Evolutionary conservation across 352 stramenopile species (phyloP), one percentile per base, ranked within the genome.

Genomic region (Thalassiosira hispida): DNA sequence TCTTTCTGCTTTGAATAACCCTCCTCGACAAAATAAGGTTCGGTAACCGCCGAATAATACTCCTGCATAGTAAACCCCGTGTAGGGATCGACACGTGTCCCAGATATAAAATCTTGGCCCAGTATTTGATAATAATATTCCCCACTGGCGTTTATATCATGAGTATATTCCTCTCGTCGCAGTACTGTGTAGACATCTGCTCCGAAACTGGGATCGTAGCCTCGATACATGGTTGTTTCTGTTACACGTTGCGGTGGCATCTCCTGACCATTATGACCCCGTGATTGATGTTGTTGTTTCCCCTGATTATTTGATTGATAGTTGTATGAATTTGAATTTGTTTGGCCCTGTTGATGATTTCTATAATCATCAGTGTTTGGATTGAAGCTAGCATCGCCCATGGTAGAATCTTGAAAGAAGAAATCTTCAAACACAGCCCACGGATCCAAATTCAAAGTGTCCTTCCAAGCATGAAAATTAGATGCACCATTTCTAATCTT

Each of bases 371-470:
- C 59, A 22, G 49, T 27, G 49, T 77, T 67, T 12, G 65, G 31
- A 38, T 44, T 60, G 16, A 6, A 14, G 53, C 12, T 31, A 40
- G 4, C 14, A 46, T 46, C 35, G 35, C 4, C 23, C 38, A 61
- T 66, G 6, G 68, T 49, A 35, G 71, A 69, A 18, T 76, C 72
- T 68, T 74, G 47, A 81, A 89, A 91, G 42, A 91, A 89, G 71
- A 91, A 86, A 18, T 91, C 81, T 63, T 89, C 78, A 73, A 91
- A 91, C 0, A 88, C 67, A 14, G 47, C 49, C 67, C 79, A 81
- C 12, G 85, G 85, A 86, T 91, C 85, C 31, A 77, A 82, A 71
- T 78, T 81, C 14, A 85, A 76, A 55, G 53, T 65, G 73, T 72
- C 57, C 44, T 79, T 84, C 76, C 76, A 82, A 22, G 74, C 42